Conservation (phyloP, 768 basidiomycete species). For the Lactarius sanguifluus region DNA sequence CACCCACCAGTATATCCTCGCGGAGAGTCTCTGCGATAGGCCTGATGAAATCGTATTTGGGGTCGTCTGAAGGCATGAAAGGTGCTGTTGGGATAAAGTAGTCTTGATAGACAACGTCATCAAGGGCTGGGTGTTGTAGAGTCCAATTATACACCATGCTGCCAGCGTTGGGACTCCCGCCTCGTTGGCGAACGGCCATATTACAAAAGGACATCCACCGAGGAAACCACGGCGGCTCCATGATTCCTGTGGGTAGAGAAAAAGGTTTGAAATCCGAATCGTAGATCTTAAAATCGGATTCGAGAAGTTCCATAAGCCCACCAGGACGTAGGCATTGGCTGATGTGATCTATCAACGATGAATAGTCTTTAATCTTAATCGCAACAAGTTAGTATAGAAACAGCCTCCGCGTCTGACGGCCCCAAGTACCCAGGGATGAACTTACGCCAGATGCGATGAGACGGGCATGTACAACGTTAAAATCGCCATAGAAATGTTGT, state of each 20-base stretch:
- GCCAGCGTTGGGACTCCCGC: constrained; percentile 65
- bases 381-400: constrained; percentile 10
- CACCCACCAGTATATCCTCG: constrained; percentile 56
- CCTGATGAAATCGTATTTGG: constrained; percentile 32
- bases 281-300: constrained; percentile 68
- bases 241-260: constrained; percentile 42
- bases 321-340: constrained; percentile 64
- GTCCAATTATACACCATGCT: constrained; percentile 56
- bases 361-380: constrained; percentile 66
- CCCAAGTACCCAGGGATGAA: constrained; percentile 15
- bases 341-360: constrained; percentile 62
- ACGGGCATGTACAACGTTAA: constrained; percentile 72
- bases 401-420: constrained; percentile 4
- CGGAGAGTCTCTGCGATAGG: constrained; percentile 40
- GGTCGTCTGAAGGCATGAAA: constrained; percentile 40
- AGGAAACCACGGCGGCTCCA: constrained; percentile 57
- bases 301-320: constrained; percentile 63
- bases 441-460: constrained; percentile 73
- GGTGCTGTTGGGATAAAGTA: constrained; percentile 65
- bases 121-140: constrained; percentile 52
- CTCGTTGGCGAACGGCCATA: constrained; percentile 52
- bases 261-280: constrained; percentile 49
- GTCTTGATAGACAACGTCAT: constrained; percentile 55
- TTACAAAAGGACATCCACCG: constrained; percentile 60
- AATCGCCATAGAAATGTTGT: constrained; percentile 77